Base-by-base conservation (phyloP, 352 stramenopile species). In the Phytophthora sp. region DNA sequence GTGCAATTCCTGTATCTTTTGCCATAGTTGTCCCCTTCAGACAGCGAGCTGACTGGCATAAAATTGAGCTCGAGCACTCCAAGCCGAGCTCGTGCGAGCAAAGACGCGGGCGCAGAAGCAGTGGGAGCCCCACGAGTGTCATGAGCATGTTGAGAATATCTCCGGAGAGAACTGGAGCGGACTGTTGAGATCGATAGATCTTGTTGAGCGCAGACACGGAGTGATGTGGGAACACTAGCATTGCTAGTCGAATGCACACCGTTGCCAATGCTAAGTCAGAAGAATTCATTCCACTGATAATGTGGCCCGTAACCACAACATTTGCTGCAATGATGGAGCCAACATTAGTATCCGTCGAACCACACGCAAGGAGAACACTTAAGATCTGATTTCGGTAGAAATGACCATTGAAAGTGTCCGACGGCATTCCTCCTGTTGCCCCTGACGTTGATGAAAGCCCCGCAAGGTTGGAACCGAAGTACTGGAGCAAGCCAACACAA, bases 81-180 rank as follows among this genome's bases (percentile, higher is more conserved):
- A 94, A 68, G 1, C 86, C 86, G 21, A 96, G 65, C 51, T 96
- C 88, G n/a, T 96, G 88, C 0, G 72, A 82, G 39, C 88, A 96
- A 5, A 96, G 70, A 2, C 80, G 78, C 20, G 88, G 88, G 2
- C 88, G 78, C 20, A 88, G 51, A 9, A 94, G 65, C 3, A 90
- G 69, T 13, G 88, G 86, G 29, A 75, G 63, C 4, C 88, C 88
- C 2, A 94, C 76, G 2, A 94, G 31, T 16, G 84, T 74, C 66
- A 93, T 84, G 3, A 96, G 55, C 36, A 80, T 79, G n/a, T 46
- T 80, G 27, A 91, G 33, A 45, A 88, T 77, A 44, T 90, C 71
- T 30, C 50, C 49, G 4, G 72, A 63, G 9, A 71, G 51, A 5
- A 55, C 29, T 21, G 57, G 52, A 9, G 71, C 45, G 24, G 76